Percentiles rank a stretch among this genome's conserved stretches.
Conservation (phyloP, 2,329 filamentous ascomycete species). For the Beauveria sp. region DNA sequence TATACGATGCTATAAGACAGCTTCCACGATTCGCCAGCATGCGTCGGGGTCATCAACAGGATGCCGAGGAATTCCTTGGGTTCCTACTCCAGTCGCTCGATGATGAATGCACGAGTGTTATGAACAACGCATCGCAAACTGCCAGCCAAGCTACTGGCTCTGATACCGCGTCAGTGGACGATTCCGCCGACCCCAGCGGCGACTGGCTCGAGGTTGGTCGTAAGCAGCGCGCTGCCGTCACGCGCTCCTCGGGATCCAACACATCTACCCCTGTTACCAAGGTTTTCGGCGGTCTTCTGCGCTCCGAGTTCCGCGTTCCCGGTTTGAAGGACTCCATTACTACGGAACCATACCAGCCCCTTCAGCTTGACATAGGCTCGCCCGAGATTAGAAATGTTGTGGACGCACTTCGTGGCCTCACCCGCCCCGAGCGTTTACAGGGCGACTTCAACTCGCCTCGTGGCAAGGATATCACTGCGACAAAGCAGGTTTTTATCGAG, state of each 20-base stretch:
- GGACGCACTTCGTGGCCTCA: slow-evolving; percentile 80
- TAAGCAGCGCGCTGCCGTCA: slow-evolving; percentile 81
- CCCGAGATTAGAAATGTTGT: slow-evolving; percentile 82
- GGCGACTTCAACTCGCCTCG: slow-evolving; percentile 76
- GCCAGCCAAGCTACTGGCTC: slow-evolving; percentile 28
- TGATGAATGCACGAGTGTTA: slow-evolving; percentile 79
- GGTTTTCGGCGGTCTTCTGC: slow-evolving; percentile 86
- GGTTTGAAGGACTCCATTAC: slow-evolving; percentile 88
- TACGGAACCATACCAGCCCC: slow-evolving; percentile 83
- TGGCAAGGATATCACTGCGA: slow-evolving; percentile 68
- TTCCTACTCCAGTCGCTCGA: slow-evolving; percentile 89
- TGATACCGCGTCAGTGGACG: slow-evolving; percentile 20
- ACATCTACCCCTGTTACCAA: slow-evolving; percentile 78
- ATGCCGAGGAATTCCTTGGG: slow-evolving; percentile 93
- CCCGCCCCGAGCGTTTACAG: slow-evolving; percentile 74
- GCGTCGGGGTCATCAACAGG: slow-evolving; percentile 94
- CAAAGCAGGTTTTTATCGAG: slow-evolving; percentile 92
- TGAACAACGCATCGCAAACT: slow-evolving; percentile 31
- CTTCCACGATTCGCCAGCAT: slow-evolving; percentile 86
- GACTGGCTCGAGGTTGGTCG: slow-evolving; percentile 91
- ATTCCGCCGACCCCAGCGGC: slow-evolving; percentile 25
- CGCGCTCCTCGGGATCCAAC: slow-evolving; percentile 72
- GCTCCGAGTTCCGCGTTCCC: slow-evolving; percentile 81
- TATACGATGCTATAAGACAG: slow-evolving; percentile 85
- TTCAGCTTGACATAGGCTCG: slow-evolving; percentile 90